Conservation (phyloP, 148 eudicot genomes). For the Bassia scoparia region DNA sequence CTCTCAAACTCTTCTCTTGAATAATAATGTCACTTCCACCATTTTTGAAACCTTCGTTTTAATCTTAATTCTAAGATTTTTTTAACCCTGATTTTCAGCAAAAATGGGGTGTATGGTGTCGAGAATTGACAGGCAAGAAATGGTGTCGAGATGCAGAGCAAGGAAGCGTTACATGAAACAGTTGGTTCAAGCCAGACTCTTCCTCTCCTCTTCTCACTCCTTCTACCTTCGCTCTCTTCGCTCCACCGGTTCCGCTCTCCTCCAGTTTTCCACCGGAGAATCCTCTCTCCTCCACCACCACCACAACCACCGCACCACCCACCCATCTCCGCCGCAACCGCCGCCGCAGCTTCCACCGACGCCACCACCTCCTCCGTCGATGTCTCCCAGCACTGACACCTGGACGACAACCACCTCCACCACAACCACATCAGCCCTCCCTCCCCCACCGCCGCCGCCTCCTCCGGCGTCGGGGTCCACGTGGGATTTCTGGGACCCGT, state of each 20-base stretch:
- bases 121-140: conserved; percentile 67
- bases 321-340: conserved; percentile 8
- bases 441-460: conserved; percentile 54
- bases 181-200: conserved; percentile 57
- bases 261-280: conserved; percentile 70
- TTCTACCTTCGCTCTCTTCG: conserved; percentile 62
- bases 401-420: conserved; percentile 51
- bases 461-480: conserved; percentile 40
- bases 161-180: conserved; percentile 80
- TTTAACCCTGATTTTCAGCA: too few species aligned
- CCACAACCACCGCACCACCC: conserved; percentile 24
- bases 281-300: conserved; percentile 45
- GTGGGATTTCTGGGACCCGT: conserved; percentile 98
- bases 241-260: conserved; percentile 62
- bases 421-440: conserved; percentile 29
- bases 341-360: conserved; percentile 30
- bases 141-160: conserved; percentile 76
- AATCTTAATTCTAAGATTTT: too few species aligned
- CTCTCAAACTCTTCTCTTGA: neutral
- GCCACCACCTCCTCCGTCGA: conserved; percentile 39
- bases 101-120: conserved; percentile 83
- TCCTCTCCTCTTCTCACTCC: conserved; percentile 60
- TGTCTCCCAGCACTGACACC: conserved; percentile 40
- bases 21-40: conserved; percentile 2
- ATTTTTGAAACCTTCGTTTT: neutral